Evolutionary conservation across 192 early-diverging fungal species (phyloP).

Genomic region (Coemansia sp.): DNA sequence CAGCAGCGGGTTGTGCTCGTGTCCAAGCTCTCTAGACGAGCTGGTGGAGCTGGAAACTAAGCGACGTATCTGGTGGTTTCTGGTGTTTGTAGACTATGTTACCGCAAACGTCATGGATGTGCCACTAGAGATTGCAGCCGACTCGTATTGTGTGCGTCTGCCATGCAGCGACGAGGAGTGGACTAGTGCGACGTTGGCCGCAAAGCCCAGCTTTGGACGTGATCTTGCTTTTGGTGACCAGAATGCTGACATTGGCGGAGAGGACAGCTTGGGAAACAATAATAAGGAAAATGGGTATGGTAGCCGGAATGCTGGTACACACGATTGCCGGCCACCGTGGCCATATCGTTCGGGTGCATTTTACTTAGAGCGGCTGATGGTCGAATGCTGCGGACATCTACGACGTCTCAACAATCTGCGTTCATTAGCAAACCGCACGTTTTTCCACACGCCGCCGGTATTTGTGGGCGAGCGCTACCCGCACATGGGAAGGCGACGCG

Average conservation of each 20-base stretch:
- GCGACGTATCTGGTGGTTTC: slow-evolving; percentile 55
- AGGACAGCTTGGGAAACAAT: neutral
- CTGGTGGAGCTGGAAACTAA: slow-evolving; percentile 41
- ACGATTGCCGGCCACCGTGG: slow-evolving; percentile 55
- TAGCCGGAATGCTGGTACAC: slow-evolving; percentile 8
- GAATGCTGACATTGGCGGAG: neutral
- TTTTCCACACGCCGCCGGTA: slow-evolving; percentile 44
- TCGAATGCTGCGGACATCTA: slow-evolving; percentile 55
- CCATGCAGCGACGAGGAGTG: slow-evolving; percentile 56
- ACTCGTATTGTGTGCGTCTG: slow-evolving; percentile 54
- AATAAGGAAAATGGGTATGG: neutral
- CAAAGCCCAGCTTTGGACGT: slow-evolving; percentile 1
- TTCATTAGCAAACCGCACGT: slow-evolving; percentile 43
- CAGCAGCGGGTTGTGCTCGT: slow-evolving; percentile 22
- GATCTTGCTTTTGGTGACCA: slow-evolving; percentile 51
- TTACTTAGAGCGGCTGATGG: slow-evolving; percentile 54
- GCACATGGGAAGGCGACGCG: slow-evolving; percentile 29
- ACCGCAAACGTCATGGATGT: slow-evolving; percentile 57
- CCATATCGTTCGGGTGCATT: slow-evolving; percentile 45
- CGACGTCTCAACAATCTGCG: slow-evolving; percentile 52
- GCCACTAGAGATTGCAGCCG: slow-evolving; percentile 51
- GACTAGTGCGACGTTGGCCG: slow-evolving; percentile 29
- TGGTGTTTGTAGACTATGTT: slow-evolving; percentile 55
- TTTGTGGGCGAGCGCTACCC: slow-evolving; percentile 50
- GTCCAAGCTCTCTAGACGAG: slow-evolving; percentile 24